Evolutionary conservation across 495 filamentous ascomycete species (phyloP), one percentile per base, ranked within the genome.

Genomic region (Aspergillus heteromorphus): DNA sequence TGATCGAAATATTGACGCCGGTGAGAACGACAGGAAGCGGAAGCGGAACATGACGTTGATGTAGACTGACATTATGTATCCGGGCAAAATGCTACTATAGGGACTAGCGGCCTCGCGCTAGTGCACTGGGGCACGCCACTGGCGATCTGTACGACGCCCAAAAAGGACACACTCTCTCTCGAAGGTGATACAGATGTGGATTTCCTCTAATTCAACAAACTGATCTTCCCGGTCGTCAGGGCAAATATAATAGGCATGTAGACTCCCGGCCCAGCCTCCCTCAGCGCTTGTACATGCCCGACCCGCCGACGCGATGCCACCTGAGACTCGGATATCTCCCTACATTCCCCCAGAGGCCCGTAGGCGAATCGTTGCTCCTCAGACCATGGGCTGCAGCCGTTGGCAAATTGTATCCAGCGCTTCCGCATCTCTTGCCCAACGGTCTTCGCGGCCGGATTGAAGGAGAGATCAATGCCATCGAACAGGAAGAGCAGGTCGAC

Each of bases 401-500:
- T 67, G 3, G 68, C 65, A 55, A 74, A 74, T 16, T 14, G 13
- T 36, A 67, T 62, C 71, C 71, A 74, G 14, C 68, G 58, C n/a
- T 59, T 50, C 25, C 69, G 61, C 67, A 72, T 71, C 17, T 70
- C 63, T 38, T 60, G 52, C 1, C 69, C 58, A 7, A 74, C 65
- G 4, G 52, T 40, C 6, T 67, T 54, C 8, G 71, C 71, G 10
- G 64, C 58, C 6, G 60, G 64, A 45, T 69, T 74, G 34, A 70
- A 69, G 0, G 65, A 65, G 0, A 70, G 54, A 48, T 71, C 64
- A 9, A 72, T 41, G 0, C 65, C 64, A 0, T 61, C 71, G 45
- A 77, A 77, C 0, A 77, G 57, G 50, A 74, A 71, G 11, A 77
- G 58, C 14, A 77, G 60, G 56, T 77, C 74, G 7, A 77, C 71